Base-by-base conservation (phyloP, 2,329 filamentous ascomycete genomes). In the Fusarium nanum region DNA sequence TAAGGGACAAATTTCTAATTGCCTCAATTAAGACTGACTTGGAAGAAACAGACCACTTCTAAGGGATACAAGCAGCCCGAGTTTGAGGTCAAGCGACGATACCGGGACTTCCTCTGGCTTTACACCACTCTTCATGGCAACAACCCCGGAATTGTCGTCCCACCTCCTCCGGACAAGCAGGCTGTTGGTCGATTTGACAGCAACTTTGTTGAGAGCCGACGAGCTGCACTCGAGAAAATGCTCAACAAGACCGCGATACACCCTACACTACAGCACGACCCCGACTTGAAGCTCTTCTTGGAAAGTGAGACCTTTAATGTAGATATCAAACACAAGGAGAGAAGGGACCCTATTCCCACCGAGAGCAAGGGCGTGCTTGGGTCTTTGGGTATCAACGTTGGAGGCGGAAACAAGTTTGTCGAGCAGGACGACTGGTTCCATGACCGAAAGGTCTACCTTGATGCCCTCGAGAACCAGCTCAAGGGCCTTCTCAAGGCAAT, bases 401-500 rank as follows among this genome's bases (percentile, higher is more conserved):
- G 94, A 30, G 87, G 90, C 62, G 86, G 89, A 56, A 90, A 87
- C 75, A 99, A 99, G 80, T 99, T 99, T 81, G 90, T 99, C 41
- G 96, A 99, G 81, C 96, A 98, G 78, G 96, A 99, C 78, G 96
- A 99, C 82, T 99, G 95, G 96, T 99, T 99, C 82, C 95, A 99
- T 75, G 96, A 99, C 73, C 93, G 96, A 67, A 93, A 91, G 76
- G 89, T 98, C 58, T 99, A 99, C 77, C 88, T 99, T 13, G 96
- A 99, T 78, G 94, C 94, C 7, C 86, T 98, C 40, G 94, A 98
- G 77, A 94, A 89, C 74, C 95, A 98, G 79, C 86, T 98, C 65
- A 97, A 94, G 79, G 91, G 92, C 12, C 85, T 98, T 18, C 86
- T 98, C 75, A 98, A 98, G 81, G 92, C 94, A 20, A 97, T 97